These are phyloP conservation scores for Pichia sp. DNA, from an alignment of 1,139 yeast species.

Conservation along the genomic window DNA sequence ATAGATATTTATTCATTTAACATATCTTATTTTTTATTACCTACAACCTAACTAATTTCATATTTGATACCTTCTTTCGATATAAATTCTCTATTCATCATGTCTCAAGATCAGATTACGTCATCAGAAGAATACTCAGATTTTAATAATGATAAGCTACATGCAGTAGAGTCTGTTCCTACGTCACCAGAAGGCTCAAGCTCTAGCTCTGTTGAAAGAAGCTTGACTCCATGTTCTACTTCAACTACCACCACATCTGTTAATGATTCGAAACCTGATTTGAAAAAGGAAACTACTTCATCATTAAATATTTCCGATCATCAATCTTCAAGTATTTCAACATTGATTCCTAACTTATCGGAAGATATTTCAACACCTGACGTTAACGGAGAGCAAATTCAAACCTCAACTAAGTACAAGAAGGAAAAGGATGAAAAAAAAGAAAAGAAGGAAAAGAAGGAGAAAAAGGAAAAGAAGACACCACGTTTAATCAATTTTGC, in stretches of 20 bases:
- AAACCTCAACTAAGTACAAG: conserved; percentile 1
- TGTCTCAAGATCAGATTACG: conserved; percentile 11
- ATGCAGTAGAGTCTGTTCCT: conserved; percentile 13
- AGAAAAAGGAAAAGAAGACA: conserved; percentile 21
- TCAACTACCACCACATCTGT: conserved; percentile 11
- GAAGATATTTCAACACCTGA: neutral
- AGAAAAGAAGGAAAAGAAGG: conserved; percentile 16
- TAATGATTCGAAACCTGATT: conserved; percentile 7
- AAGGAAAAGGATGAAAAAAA: conserved; percentile 7
- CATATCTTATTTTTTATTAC: neutral
- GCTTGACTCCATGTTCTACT: conserved; percentile 21
- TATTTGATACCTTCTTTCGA: too few relatives aligned
- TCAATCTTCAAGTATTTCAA: neutral
- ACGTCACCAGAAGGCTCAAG: conserved; percentile 18
- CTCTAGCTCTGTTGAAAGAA: conserved; percentile 14
- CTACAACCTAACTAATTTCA: too few relatives aligned
- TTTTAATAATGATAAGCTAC: conserved; percentile 16
- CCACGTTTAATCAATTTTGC: conserved; percentile 38
- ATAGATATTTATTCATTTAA: conserved; percentile 6
- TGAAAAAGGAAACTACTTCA: neutral
- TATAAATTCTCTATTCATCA: neutral
- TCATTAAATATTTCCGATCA: neutral
- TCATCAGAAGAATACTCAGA: conserved; percentile 19
- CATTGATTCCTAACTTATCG: neutral
- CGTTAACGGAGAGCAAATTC: neutral